Percentiles rank a stretch among this genome's conserved stretches.
Evolutionary conservation across 1,139 yeast species (phyloP).

Genomic region (Meyerozyma guilliermondii): DNA sequence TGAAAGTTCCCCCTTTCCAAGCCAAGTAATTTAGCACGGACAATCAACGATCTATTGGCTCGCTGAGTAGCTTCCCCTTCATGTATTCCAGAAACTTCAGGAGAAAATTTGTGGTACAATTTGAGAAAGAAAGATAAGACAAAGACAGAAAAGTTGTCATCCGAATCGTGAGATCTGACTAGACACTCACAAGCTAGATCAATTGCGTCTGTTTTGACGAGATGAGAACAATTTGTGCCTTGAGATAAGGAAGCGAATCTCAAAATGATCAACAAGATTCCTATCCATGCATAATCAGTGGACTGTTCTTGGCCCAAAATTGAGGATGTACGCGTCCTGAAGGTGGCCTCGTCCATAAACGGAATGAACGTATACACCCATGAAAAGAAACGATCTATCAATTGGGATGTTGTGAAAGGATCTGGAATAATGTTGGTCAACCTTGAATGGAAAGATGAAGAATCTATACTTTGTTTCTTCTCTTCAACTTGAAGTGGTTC

Average conservation of each 20-base stretch:
- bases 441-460: not conserved
- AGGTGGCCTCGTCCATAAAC: constrained; percentile 40
- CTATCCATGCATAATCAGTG: constrained; percentile 41
- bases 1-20: constrained; percentile 31
- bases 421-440: not conserved
- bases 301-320: not conserved
- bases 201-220: not conserved
- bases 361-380: constrained; percentile 48
- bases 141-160: not conserved
- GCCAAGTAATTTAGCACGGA: constrained; percentile 43
- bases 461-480: not conserved
- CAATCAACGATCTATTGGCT: constrained; percentile 31
- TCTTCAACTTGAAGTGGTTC: not conserved
- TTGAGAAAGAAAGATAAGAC: constrained; percentile 19
- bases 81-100: constrained; percentile 48
- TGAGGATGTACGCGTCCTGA: constrained; percentile 5
- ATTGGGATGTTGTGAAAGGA: not conserved
- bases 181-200: not conserved
- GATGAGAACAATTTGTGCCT: not conserved
- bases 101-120: constrained; percentile 37
- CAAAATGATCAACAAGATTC: constrained; percentile 35
- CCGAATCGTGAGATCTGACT: not conserved
- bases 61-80: constrained; percentile 41
- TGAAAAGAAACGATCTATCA: constrained; percentile 33
- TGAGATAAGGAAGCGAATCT: constrained; percentile 35